phyloP scores from a whole-genome alignment of 495 filamentous ascomycete species.

The Aspergillus kassunensis region DNA sequence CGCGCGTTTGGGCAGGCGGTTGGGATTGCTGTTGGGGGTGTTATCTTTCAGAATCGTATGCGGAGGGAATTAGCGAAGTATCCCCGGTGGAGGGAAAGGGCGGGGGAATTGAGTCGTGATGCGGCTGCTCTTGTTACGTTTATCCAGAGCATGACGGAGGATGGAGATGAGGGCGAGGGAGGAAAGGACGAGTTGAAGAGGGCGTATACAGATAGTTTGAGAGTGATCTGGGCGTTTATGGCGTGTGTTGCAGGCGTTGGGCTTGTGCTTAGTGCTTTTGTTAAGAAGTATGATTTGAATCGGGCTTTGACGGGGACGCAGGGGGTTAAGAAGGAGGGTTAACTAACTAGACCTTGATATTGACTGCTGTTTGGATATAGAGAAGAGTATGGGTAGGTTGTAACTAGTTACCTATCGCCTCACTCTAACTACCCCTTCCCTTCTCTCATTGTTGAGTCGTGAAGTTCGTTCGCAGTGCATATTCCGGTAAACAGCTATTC shows the following conservation, averaged over 20 bases:
- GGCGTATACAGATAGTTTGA: conserved; percentile 54
- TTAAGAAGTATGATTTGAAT: conserved; percentile 52
- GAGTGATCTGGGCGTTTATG: conserved; percentile 54
- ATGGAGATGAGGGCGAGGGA: background rate
- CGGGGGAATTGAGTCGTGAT: conserved; percentile 50
- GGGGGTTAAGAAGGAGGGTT: conserved; percentile 26
- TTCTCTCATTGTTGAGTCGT: too few relatives aligned
- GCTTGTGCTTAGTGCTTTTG: conserved; percentile 45
- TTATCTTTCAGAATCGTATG: conserved; percentile 60
- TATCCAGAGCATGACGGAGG: conserved; percentile 52
- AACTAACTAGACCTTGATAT: background rate
- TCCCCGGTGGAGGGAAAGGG: conserved; percentile 38
- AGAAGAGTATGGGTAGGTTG: too few relatives aligned
- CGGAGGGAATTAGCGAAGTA: conserved; percentile 39
- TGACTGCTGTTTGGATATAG: too few relatives aligned
- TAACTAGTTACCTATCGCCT: too few relatives aligned
- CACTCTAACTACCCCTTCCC: too few relatives aligned
- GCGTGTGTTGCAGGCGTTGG: conserved; percentile 50
- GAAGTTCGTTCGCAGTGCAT: too few relatives aligned
- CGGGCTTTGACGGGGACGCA: conserved; percentile 46
- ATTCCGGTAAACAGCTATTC: too few relatives aligned
- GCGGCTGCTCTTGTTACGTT: conserved; percentile 56
- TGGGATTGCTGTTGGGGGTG: conserved; percentile 54
- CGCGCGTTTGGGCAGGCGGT: conserved; percentile 52
- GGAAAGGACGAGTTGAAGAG: conserved; percentile 43